Base-by-base conservation (phyloP, 2,329 filamentous ascomycete genomes). In the Ophiostoma piceae region DNA sequence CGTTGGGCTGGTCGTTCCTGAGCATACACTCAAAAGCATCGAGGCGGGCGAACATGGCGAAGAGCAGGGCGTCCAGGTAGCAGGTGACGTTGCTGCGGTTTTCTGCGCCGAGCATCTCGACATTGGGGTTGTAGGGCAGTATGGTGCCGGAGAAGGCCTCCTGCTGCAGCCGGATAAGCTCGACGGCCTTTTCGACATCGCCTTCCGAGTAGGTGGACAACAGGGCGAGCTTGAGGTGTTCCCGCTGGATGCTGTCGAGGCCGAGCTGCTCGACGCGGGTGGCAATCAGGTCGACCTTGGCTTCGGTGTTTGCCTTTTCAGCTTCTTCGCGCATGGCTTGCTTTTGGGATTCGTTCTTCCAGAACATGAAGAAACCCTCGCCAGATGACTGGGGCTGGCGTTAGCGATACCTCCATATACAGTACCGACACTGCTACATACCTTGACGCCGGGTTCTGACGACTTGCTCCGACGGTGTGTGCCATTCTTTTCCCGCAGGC, bases 21-120 rank as follows among this genome's bases (percentile, higher is more conserved):
- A 98, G 83, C 84, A 98, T 96, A 67, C 91, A 92, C 78, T 98
- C 94, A 77, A 97, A 99, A 73, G 91, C 94, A 74, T 92, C 90
- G 51, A 97, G 84, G 71, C 92, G 89, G 22, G 92, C 91, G 77
- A 98, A 98, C 92, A 99, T 97, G 78, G 94, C 91, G 77, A 97
- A 98, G 1, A 99, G 84, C 29, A 98, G 81, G 0, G 94, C 86
- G 78, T 98, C 95, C 19, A 98, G 83, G 77, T 96, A 98, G 81
- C 95, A 99, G n/a, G 94, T 98, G 47, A 97, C 92, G 66, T 87
- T 87, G 64, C 90, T 85, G 66, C 93, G 85, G 76, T 99, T 99
- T 75, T 92, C 90, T 14, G 95, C 94, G 7, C 95, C 95, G 4
- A 92, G 81, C 82, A 98, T 88, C 70, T 85, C 85, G 8, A 90